A percentile compares a stretch with the other conserved stretches of the same genome.
Evolutionary conservation across 352 stramenopile species (phyloP).

Genomic region (Thalassiosira mediterranea): DNA sequence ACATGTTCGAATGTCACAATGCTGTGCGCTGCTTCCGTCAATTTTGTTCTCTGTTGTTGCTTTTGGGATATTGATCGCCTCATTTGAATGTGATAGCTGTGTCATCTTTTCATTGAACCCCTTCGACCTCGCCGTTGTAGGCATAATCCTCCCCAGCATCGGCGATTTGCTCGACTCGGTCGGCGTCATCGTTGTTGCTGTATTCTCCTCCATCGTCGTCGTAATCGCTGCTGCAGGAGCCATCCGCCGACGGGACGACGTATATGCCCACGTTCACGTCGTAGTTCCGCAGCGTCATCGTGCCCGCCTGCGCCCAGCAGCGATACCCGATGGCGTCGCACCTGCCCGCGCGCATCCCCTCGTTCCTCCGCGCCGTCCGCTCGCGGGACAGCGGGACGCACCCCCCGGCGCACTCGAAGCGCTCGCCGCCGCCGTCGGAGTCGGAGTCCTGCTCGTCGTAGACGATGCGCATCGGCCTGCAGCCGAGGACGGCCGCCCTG

Average conservation of each 20-base stretch:
- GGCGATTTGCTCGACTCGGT: no score
- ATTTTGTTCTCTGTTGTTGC: no score
- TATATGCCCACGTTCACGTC: constrained; percentile 46
- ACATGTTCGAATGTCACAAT: no score
- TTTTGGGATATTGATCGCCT: no score
- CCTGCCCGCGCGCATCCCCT: constrained; percentile 35
- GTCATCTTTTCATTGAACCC: constrained; percentile 6
- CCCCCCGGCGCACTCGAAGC: constrained; percentile 51
- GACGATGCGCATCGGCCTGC: constrained; percentile 48
- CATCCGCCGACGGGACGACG: constrained; percentile 32
- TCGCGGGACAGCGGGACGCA: constrained; percentile 47
- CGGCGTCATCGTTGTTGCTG: constrained; percentile 33
- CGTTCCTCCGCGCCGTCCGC: constrained; percentile 24
- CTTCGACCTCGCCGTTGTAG: constrained; percentile 15
- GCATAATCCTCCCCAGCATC: constrained; percentile 2
- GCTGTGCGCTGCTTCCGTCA: no score
- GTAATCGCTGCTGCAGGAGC: constrained; percentile 26
- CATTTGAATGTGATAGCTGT: no score
- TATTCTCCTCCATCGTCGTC: constrained; percentile 14
- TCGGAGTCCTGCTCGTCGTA: constrained; percentile 30
- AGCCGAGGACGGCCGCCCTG: constrained; percentile 46
- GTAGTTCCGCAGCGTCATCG: constrained; percentile 41
- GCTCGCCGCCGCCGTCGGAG: constrained; percentile 2
- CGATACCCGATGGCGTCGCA: constrained; percentile 52
- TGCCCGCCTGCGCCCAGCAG: constrained; percentile 30